phyloP scores from a whole-genome alignment of 1,139 yeast species.

The Scheffersomyces insectosa region DNA sequence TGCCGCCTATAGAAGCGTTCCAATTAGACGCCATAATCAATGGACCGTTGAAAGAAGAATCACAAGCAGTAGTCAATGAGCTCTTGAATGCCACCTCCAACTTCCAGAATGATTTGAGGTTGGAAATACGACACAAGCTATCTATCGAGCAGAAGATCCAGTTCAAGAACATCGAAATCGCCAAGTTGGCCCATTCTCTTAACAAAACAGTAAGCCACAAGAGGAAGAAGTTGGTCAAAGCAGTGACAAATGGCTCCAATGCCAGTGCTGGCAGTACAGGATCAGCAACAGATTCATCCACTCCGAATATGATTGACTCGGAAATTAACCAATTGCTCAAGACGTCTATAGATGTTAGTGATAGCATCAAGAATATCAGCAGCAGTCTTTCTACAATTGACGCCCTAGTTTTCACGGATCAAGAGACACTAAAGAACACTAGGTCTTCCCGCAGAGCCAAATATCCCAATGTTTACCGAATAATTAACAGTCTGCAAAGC shows the following conservation, averaged over 20 bases:
- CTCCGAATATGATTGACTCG: slow-evolving; percentile 1
- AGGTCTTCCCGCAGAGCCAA: slow-evolving; percentile 1
- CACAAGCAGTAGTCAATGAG: slow-evolving; percentile 34
- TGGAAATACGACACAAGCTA: slow-evolving; percentile 35
- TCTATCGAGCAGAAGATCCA: slow-evolving; percentile 41
- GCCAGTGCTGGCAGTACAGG: neutral
- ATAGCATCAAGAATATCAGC: neutral
- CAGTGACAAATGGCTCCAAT: neutral
- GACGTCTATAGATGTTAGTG: neutral
- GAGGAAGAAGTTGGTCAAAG: slow-evolving; percentile 20
- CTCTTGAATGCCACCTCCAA: slow-evolving; percentile 33
- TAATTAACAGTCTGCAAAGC: neutral
- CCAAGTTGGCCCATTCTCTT: slow-evolving; percentile 25
- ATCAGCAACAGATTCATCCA: too few relatives aligned
- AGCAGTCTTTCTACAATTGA: slow-evolving; percentile 1
- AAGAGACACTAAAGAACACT: neutral
- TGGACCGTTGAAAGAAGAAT: slow-evolving; percentile 30
- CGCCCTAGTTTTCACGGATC: neutral
- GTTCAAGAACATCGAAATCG: slow-evolving; percentile 34
- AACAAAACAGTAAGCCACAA: slow-evolving; percentile 20
- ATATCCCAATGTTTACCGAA: slow-evolving; percentile 2
- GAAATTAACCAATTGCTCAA: neutral
- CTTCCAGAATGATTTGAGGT: slow-evolving; percentile 44
- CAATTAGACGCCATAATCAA: slow-evolving; percentile 36
- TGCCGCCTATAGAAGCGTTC: slow-evolving; percentile 43